A percentile compares a stretch with the other conserved stretches of the same genome.
These are phyloP conservation scores for Podaxis sp. DNA, from an alignment of 768 basidiomycete species.

Conservation along the genomic window DNA sequence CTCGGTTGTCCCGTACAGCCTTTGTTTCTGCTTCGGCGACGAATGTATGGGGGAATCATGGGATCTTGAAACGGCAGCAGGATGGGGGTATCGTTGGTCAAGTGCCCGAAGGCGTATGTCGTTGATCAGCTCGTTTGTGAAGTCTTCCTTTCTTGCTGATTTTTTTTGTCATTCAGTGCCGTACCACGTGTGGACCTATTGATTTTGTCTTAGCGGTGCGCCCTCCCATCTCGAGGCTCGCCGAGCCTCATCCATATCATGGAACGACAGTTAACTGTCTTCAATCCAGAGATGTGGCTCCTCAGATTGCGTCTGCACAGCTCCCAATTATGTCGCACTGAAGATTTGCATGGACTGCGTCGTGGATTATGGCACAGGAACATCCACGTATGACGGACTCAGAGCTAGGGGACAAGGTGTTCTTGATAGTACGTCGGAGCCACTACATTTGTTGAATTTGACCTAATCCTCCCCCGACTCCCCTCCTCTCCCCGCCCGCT, in stretches of 20 bases:
- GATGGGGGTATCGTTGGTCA: background rate
- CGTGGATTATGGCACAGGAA: slow-evolving; percentile 3
- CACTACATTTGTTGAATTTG: background rate
- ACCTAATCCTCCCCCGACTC: background rate
- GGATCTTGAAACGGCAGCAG: background rate
- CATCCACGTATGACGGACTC: background rate
- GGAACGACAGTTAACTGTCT: background rate
- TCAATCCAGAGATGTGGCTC: background rate
- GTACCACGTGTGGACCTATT: slow-evolving; percentile 8
- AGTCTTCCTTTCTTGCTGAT: background rate
- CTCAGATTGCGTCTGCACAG: background rate
- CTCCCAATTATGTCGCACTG: background rate
- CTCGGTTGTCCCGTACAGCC: background rate
- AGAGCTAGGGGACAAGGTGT: background rate
- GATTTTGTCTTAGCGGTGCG: slow-evolving; percentile 1
- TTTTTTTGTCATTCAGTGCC: background rate
- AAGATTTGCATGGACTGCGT: slow-evolving; percentile 8
- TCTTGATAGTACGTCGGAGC: background rate
- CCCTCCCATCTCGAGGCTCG: background rate
- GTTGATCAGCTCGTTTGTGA: background rate
- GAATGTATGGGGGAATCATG: background rate
- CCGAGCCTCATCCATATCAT: background rate
- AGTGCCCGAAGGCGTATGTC: slow-evolving; percentile 8
- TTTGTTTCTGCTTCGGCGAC: background rate
- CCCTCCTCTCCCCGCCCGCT: background rate